Evolutionary conservation across 306 rosid genomes (phyloP), one percentile per base, ranked within the genome.

Genomic region (Glycyrrhiza uralensis): DNA sequence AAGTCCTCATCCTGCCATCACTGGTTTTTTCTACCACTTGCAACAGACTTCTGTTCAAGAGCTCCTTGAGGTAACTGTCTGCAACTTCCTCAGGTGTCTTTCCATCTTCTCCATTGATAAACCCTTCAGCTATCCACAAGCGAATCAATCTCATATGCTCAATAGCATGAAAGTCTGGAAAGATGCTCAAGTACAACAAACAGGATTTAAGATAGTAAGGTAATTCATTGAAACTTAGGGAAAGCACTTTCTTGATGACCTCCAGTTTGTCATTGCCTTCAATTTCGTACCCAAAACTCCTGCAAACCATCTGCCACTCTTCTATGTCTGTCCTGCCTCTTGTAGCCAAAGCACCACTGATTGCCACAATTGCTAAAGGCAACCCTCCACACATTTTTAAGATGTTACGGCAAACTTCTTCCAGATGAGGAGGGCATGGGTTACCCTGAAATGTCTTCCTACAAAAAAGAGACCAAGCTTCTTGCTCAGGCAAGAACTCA

Each of bases 101-200:
- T 35, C 88, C 87, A 38, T 84, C 84, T 69, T 47, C 82, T 22
- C 55, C 81, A 15, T 22, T 61, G 15, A 88, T 87, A 79, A 88
- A 84, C 5, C 89, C 90, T 80, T 88, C 90, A 5, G 93, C 90
- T 68, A 86, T 75, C 93, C 90, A 84, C 60, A 88, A 12, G 10
- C 87, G 84, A 75, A 86, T 80, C 66, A 88, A 19, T 49, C 88
- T 72, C 85, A 72, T 75, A 6, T 19, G 80, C 61, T 84, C 82
- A 4, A 81, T 68, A 2, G 76, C 75, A 12, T 80, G 60, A 26
- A 78, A 71, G 50, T 66, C 84, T 0, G 89, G 93, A 41, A 86
- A 88, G 11, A 86, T 68, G 76, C 77, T 65, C 38, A 86, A 22
- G 74, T 88, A 88, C 81, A 88, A 35, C 76, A 88, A 38, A 61